Percentiles rank a stretch among this genome's conserved stretches.
Evolutionary conservation across 1,284 basidiomycete genomes (phyloP).

Genomic region (Bjerkandera adusta): DNA sequence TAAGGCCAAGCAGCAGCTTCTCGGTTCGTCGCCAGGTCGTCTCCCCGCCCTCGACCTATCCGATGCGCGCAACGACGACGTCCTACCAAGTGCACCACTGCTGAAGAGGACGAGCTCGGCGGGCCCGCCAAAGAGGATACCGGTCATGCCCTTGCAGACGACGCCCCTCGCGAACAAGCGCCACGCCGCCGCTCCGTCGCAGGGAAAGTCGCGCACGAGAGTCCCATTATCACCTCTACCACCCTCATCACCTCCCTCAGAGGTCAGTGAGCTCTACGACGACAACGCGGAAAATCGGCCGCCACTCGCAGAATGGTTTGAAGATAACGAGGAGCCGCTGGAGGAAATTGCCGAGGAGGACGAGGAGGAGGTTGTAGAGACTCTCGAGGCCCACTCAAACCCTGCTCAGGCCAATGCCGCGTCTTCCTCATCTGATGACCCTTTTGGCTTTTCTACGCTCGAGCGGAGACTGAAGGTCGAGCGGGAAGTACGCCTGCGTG

Average conservation of each 20-base stretch:
- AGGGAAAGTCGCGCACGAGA: not conserved
- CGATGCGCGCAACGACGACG: not conserved
- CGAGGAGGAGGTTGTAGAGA: constrained; percentile 4
- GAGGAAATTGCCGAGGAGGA: constrained; percentile 6
- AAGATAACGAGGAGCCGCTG: not conserved
- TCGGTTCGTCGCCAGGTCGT: not conserved
- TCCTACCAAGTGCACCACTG: too few species aligned
- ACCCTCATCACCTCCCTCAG: constrained; percentile 20
- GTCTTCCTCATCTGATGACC: constrained; percentile 30
- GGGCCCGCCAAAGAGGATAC: too few species aligned
- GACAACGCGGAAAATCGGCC: constrained; percentile 8
- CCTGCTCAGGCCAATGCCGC: constrained; percentile 7
- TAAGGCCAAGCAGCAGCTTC: not conserved
- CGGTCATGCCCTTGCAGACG: too few species aligned
- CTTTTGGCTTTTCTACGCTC: constrained; percentile 42
- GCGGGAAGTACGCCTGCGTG: constrained; percentile 13
- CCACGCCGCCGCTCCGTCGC: constrained; percentile 1
- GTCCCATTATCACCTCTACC: constrained; percentile 17
- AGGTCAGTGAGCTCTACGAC: constrained; percentile 13
- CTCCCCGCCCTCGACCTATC: constrained; percentile 2
- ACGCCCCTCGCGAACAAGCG: too few species aligned
- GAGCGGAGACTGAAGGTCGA: constrained; percentile 36
- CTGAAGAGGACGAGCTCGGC: too few species aligned
- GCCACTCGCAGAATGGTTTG: constrained; percentile 1
- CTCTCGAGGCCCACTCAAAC: not conserved